Conservation (phyloP, 805 yeast genomes). For the Schizosaccharomyces cryophilus region DNA sequence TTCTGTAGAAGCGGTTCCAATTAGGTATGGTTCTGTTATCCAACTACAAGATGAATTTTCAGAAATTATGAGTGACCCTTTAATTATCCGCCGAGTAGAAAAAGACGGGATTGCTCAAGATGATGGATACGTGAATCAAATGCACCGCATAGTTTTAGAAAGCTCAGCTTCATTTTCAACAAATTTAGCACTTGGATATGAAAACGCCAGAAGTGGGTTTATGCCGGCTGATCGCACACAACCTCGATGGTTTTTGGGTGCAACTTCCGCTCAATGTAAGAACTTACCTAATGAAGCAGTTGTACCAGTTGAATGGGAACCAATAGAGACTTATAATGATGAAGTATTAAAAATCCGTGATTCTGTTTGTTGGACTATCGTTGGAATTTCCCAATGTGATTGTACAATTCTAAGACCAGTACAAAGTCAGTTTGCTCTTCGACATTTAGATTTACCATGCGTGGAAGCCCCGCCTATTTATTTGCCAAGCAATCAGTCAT, state of each 20-base stretch:
- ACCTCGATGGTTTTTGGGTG: background rate
- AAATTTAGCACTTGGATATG: background rate
- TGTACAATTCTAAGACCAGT: background rate
- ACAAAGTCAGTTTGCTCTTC: background rate
- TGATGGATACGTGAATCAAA: background rate
- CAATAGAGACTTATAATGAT: background rate
- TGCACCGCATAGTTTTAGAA: background rate
- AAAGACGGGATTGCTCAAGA: background rate
- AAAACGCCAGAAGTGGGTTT: background rate
- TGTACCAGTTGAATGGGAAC: slow-evolving; percentile 1
- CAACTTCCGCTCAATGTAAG: background rate
- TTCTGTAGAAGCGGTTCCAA: background rate
- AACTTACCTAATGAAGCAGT: background rate
- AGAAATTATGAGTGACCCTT: background rate
- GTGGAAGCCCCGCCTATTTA: background rate
- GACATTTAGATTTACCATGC: background rate
- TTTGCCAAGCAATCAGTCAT: background rate
- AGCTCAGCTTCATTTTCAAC: background rate
- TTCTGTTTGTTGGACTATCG: slow-evolving; percentile 1
- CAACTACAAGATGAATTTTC: background rate
- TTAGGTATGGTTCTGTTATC: background rate
- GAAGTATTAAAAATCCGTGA: background rate
- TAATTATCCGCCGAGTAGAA: slow-evolving; percentile 1
- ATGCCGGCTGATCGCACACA: background rate
- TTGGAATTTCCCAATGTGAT: background rate